Base-by-base conservation (phyloP, 257 asterid genomes). In the Rhazya stricta region DNA sequence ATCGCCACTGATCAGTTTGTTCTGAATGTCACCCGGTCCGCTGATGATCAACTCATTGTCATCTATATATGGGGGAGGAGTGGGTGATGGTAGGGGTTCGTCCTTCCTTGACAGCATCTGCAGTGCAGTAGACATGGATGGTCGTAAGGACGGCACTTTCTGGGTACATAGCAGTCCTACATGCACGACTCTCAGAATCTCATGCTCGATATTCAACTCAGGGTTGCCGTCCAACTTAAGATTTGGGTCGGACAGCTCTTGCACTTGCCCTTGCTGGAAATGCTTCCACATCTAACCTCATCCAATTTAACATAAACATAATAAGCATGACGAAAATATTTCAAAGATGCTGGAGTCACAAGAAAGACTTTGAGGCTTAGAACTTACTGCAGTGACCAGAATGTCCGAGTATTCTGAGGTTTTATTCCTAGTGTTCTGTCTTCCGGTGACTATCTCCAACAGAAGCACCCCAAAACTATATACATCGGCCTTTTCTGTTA, bases 141-240 rank as follows among this genome's bases (percentile, higher is more conserved):
- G 97, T 61, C 92, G 75, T 62, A 91, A 76, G 4, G 87, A 81
- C 1, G 96, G 87, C 69, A 81, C 62, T 71, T 86, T 93, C 80
- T 84, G 96, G 39, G 90, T 86, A 83, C 96, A 89, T 83, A 86
- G 76, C 7, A 91, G 89, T 61, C 93, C 97, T 65, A 91, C 87
- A 25, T 91, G 91, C 32, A 89, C 84, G 72, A 83, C 87, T 60
- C 84, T n/a, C n/a, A n/a, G n/a, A n/a, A n/a, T n/a, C n/a, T n/a
- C n/a, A n/a, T n/a, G n/a, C n/a, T n/a, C n/a, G 1, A 78, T 63
- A 56, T 76, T 74, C 9, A 48, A 11, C 68, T 43, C 84, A 74
- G 79, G 79, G 85, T 79, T 81, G 67, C 83, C 83, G 60, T 88
- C 85, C 73, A 85, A 67, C 90, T 76, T 76, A 48, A 91, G 84